A percentile compares a stretch with the other conserved stretches of the same genome.
phyloP scores from a whole-genome alignment of 441 rosid genomes.

The Euphorbia neoarborescens region DNA sequence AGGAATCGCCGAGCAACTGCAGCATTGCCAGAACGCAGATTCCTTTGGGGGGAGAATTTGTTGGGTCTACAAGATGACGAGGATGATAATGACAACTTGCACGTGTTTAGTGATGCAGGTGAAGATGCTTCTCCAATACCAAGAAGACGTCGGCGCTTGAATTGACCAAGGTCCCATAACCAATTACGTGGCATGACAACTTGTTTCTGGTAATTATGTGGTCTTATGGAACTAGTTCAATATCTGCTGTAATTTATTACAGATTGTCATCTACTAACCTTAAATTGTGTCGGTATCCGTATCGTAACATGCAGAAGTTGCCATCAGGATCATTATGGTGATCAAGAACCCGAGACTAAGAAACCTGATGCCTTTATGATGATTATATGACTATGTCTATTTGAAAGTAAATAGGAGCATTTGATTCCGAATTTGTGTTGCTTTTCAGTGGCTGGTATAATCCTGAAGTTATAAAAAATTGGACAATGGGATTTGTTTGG shows the following conservation, averaged over 20 bases:
- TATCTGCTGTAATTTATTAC: constrained; percentile 21
- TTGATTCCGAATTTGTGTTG: no score
- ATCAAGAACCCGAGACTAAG: constrained; percentile 11
- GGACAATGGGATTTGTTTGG: no score
- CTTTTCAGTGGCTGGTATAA: no score
- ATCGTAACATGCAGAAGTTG: constrained; percentile 24
- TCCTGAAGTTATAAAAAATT: no score
- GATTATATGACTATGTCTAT: no score
- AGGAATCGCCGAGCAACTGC: constrained; percentile 56
- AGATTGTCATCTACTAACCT: constrained; percentile 24
- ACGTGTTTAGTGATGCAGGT: constrained; percentile 40
- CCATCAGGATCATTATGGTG: constrained; percentile 18
- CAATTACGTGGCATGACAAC: constrained; percentile 32
- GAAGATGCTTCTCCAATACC: constrained; percentile 52
- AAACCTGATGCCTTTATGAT: no score
- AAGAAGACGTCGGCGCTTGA: constrained; percentile 60
- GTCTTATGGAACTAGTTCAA: constrained; percentile 16
- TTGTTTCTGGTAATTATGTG: constrained; percentile 33
- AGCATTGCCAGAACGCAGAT: constrained; percentile 47
- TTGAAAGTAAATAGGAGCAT: no score
- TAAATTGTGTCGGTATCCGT: constrained; percentile 13
- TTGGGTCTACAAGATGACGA: constrained; percentile 60
- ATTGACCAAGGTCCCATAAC: constrained; percentile 55
- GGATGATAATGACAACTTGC: constrained; percentile 40
- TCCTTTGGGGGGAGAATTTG: constrained; percentile 87